These are phyloP conservation scores for Leishmania gerbilli DNA, from an alignment of 208 protist genomes.

Conservation along the genomic window DNA sequence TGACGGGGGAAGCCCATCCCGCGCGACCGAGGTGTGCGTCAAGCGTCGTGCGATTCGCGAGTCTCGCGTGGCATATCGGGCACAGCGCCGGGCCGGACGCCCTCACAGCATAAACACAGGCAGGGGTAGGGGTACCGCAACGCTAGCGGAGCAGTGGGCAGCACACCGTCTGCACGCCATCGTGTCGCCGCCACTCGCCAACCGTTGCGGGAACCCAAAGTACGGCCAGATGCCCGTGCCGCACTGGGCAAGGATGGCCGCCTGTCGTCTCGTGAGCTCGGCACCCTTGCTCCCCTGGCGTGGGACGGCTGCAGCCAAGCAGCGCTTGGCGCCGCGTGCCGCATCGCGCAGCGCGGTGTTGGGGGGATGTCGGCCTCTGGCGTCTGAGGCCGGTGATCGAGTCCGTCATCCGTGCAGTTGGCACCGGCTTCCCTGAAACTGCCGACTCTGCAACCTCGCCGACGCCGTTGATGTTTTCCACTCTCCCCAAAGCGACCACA, in stretches of 20 bases:
- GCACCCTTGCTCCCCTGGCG: neutral
- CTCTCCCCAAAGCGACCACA: too few species aligned
- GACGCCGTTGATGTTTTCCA: too few species aligned
- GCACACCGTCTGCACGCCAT: neutral
- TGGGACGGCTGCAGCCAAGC: neutral
- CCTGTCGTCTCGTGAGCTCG: too few species aligned
- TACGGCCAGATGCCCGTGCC: neutral
- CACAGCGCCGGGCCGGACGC: too few species aligned
- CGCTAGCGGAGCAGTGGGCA: neutral
- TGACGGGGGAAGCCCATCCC: neutral
- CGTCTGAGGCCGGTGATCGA: too few species aligned
- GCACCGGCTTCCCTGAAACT: too few species aligned
- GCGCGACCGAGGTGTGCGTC: neutral
- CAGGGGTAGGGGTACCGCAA: neutral
- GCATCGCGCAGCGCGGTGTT: too few species aligned
- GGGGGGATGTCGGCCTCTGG: too few species aligned
- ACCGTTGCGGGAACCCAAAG: neutral
- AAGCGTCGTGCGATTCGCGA: neutral
- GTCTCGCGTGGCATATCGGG: too few species aligned
- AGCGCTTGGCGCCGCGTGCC: neutral
- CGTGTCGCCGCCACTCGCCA: neutral
- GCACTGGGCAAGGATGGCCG: neutral
- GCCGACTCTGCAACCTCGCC: too few species aligned
- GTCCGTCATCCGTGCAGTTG: too few species aligned
- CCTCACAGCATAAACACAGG: too few species aligned